phyloP scores from a whole-genome alignment of 257 asterid genomes.

The Thymus mandschuricus region DNA sequence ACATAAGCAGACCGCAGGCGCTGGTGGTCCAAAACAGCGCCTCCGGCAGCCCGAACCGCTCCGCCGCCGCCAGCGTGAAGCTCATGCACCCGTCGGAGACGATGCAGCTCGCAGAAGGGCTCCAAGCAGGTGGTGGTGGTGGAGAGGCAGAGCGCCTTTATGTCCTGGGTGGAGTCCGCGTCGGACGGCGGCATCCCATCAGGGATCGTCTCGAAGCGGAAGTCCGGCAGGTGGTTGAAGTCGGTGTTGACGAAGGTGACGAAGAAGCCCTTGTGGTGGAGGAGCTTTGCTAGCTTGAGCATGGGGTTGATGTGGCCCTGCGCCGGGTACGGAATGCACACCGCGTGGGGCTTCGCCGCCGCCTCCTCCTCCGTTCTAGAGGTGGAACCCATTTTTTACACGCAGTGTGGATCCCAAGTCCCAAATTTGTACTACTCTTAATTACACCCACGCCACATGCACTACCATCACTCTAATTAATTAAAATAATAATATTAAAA shows the following conservation, averaged over 20 bases:
- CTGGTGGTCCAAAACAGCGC: constrained; percentile 54
- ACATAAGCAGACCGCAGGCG: constrained; percentile 52
- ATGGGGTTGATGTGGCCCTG: constrained; percentile 52
- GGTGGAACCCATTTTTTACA: constrained; percentile 29
- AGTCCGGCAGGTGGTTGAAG: constrained; percentile 53
- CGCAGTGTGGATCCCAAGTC: no score
- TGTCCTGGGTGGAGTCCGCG: constrained; percentile 49
- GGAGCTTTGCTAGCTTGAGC: constrained; percentile 61
- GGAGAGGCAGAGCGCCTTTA: constrained; percentile 47
- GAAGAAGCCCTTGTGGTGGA: constrained; percentile 53
- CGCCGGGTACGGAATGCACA: constrained; percentile 50
- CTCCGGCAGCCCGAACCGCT: constrained; percentile 50
- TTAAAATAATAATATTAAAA: no score
- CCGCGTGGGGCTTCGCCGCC: constrained; percentile 36
- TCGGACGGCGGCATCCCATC: constrained; percentile 53
- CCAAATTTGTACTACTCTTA: no score
- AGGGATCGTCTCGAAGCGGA: constrained; percentile 47
- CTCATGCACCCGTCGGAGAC: constrained; percentile 57
- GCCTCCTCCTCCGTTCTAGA: no score
- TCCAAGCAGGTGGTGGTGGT: constrained; percentile 46
- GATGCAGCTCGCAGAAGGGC: constrained; percentile 54
- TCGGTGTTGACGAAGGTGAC: constrained; percentile 63
- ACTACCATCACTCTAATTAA: no score
- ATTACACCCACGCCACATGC: no score
- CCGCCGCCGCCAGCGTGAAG: constrained; percentile 54